Percentiles rank a stretch among this genome's conserved stretches.
phyloP scores from a whole-genome alignment of 768 basidiomycete species.

The Pleurotus giganteus region DNA sequence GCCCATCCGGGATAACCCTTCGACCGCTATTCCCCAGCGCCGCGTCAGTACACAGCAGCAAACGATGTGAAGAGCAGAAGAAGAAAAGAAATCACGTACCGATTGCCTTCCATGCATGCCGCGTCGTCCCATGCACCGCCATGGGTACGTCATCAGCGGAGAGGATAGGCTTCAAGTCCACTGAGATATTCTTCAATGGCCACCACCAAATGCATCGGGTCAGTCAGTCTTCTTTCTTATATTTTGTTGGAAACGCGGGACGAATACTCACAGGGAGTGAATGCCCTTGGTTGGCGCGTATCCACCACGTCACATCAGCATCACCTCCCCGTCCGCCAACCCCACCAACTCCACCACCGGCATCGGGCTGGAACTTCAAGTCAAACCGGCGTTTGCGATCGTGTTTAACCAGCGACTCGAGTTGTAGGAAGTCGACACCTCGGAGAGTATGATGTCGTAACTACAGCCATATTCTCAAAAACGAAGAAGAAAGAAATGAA shows the following conservation, averaged over 20 bases:
- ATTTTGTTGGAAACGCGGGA: no score
- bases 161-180: conserved; percentile 41
- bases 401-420: conserved; percentile 47
- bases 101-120: conserved; percentile 53
- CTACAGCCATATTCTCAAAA: conserved; percentile 28
- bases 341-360: conserved; percentile 27
- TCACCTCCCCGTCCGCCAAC: conserved; percentile 22
- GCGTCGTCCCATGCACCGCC: conserved; percentile 63
- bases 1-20: conserved; percentile 63
- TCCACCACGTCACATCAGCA: conserved; percentile 46
- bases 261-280: conserved; percentile 45
- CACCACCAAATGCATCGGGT: no score
- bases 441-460: conserved; percentile 54
- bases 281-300: conserved; percentile 71
- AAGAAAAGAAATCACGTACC: conserved; percentile 37
- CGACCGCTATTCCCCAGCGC: conserved; percentile 46
- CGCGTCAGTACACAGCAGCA: no score
- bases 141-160: conserved; percentile 47
- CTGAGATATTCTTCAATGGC: conserved; percentile 36
- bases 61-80: no score
- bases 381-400: conserved; percentile 52
- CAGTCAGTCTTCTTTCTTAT: no score
- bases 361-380: conserved; percentile 18
- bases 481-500: background rate
- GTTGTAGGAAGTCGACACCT: conserved; percentile 39